Base-by-base conservation (phyloP, 139 green algal genomes). In the Chlamydomonas asymmetrica region DNA sequence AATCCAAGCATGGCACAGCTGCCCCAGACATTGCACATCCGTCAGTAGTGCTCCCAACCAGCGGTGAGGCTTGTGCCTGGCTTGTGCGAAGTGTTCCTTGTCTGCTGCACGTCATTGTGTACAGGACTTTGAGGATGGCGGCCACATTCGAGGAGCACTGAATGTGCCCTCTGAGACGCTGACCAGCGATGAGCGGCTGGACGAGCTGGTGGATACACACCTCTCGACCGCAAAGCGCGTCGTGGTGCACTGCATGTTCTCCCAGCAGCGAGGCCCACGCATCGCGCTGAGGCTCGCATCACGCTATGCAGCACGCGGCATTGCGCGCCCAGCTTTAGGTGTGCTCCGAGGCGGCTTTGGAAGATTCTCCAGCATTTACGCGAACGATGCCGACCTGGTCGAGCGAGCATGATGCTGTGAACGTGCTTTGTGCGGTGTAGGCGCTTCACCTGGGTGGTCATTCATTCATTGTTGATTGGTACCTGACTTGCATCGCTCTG, bases 241-340 rank as follows among this genome's bases (percentile, higher is more conserved):
- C 54, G 71, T 83, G 18, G 63, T 83, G 3, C 77, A 83, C 64
- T 83, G 77, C 64, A 83, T 83, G 77, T 75, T 79, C 52, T 72
- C 52, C 45, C 71, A 76, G 34, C 43, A 79, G 50, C 32, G 77
- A 10, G 77, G 77, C 1, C 71, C 71, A 3, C 27, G 40, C 4
- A 63, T 37, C 48, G 71, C 71, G n/a, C n/a, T n/a, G n/a, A n/a
- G n/a, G n/a, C n/a, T n/a, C n/a, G n/a, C n/a, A n/a, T n/a, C n/a
- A n/a, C n/a, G n/a, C n/a, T n/a, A n/a, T n/a, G n/a, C n/a, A n/a
- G n/a, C n/a, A n/a, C n/a, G n/a, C n/a, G n/a, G n/a, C n/a, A n/a
- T n/a, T n/a, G n/a, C n/a, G n/a, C n/a, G n/a, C 61, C 6, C 32
- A 62, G n/a, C 70, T 43, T 13, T 22, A 8, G 6, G 77, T 83